Conservation (phyloP, 331 rosid genomes). For the Quercus phellos region DNA sequence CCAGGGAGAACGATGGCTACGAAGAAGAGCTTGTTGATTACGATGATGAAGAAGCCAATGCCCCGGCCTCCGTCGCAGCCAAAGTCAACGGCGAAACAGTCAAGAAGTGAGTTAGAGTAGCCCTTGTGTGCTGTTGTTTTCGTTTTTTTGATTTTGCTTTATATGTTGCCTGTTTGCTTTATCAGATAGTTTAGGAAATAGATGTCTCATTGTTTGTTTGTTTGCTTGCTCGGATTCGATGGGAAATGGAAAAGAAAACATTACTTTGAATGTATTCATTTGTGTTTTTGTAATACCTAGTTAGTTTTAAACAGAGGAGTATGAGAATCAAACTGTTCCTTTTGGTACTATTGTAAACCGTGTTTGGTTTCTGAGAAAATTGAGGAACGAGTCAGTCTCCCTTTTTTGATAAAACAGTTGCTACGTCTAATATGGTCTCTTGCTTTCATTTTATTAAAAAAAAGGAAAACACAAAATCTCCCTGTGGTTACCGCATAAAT, state of each 20-base stretch:
- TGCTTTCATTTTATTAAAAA: too few relatives aligned
- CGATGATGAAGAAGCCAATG: constrained; percentile 95
- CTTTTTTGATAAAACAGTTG: too few relatives aligned
- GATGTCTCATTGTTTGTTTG: neutral
- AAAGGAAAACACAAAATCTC: too few relatives aligned
- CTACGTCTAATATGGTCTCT: too few relatives aligned
- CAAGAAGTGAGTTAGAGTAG: constrained; percentile 58
- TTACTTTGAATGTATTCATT: neutral
- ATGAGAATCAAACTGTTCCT: neutral
- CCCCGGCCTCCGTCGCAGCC: constrained; percentile 69
- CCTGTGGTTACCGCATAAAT: too few relatives aligned
- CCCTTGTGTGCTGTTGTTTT: neutral
- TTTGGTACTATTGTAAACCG: neutral
- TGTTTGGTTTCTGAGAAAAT: too few relatives aligned
- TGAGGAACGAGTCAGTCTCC: too few relatives aligned
- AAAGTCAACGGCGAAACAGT: constrained; percentile 95
- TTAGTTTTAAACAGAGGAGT: neutral
- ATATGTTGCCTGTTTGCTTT: neutral
- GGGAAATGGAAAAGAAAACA: neutral
- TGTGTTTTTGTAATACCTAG: too few relatives aligned
- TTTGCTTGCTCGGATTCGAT: neutral
- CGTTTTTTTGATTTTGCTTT: neutral
- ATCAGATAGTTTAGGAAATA: neutral
- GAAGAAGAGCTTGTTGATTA: constrained; percentile 98
- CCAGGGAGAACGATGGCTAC: constrained; percentile 78